Conservation (phyloP, 768 basidiomycete species). For the Hericium coralloides region DNA sequence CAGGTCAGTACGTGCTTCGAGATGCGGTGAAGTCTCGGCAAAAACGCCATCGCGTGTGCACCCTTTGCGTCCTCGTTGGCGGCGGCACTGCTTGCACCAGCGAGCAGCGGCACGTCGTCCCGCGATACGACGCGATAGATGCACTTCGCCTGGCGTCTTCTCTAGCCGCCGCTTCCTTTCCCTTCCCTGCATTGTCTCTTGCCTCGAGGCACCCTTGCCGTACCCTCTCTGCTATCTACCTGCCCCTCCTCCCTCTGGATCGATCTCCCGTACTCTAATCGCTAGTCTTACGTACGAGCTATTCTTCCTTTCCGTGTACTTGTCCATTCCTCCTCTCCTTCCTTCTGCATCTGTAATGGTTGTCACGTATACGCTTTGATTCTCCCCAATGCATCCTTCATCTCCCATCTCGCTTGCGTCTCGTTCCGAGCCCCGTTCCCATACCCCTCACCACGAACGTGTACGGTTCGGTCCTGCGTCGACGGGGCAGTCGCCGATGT, state of each 20-base stretch:
- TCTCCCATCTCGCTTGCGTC: background rate
- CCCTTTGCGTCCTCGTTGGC: background rate
- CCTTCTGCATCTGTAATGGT: background rate
- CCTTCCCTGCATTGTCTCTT: no score
- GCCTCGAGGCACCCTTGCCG: no score
- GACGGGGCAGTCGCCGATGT: no score
- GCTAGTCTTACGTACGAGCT: background rate
- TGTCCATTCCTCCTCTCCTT: background rate
- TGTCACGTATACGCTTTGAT: background rate
- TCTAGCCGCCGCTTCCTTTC: no score
- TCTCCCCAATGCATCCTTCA: background rate
- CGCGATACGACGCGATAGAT: no score
- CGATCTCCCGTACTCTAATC: background rate
- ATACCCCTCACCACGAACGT: no score
- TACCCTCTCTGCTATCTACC: background rate
- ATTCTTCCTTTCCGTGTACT: background rate
- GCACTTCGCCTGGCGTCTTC: no score
- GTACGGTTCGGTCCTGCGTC: no score
- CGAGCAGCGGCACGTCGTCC: no score
- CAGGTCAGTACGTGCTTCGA: conserved; percentile 72
- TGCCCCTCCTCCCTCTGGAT: background rate
- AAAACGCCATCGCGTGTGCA: background rate
- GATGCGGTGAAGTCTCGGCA: conserved; percentile 48
- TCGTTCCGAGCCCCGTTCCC: no score
- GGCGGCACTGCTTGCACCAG: no score